Base-by-base conservation (phyloP, 352 stramenopile genomes). In the Thalassiosira ordinaria region DNA sequence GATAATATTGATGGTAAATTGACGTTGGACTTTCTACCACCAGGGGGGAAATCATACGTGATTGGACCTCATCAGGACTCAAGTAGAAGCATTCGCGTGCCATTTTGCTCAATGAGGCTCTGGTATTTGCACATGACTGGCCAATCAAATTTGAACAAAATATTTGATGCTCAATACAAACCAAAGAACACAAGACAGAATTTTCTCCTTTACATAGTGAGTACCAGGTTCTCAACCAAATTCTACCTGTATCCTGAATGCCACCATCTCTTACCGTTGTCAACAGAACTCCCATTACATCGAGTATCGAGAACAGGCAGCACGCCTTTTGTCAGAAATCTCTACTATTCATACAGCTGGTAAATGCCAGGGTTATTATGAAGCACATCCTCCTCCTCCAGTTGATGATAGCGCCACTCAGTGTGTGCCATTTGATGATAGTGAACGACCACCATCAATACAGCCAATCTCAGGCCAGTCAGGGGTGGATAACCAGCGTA, bases 291-390 rank as follows among this genome's bases (percentile, higher is more conserved):
- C 75, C 39, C 70, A 81, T 44, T 87, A 78, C 26, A 69, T 87
- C 18, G 68, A 87, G 35, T 84, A 80, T 59, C 44, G 79, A 18
- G 79, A 87, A 71, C 39, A 53, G 27, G 74, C 74, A 55, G 79
- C 79, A 24, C 26, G 55, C 18, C 67, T 61, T 29, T 41, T 87
- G 44, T 83, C 79, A 14, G 60, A 78, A 60, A 84, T 87, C 47
- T 74, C 59, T n/a, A 65, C 74, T 13, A 78, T 87, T 62, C 61
- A 87, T 47, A 77, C 61, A 46, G 72, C 62, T 37, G 79, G 79
- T 5, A 80, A 87, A 60, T 87, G 79, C 22, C 79, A 87, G 59
- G 79, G 79, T 8, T 74, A 83, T 63, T 71, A 62, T 68, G 77
- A 85, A 65, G 63, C 52, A n/a, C 16, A 33, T n/a, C 64, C 69